These are phyloP conservation scores for Geranium rotundifolium DNA, from an alignment of 345 rosid species.

Conservation along the genomic window DNA sequence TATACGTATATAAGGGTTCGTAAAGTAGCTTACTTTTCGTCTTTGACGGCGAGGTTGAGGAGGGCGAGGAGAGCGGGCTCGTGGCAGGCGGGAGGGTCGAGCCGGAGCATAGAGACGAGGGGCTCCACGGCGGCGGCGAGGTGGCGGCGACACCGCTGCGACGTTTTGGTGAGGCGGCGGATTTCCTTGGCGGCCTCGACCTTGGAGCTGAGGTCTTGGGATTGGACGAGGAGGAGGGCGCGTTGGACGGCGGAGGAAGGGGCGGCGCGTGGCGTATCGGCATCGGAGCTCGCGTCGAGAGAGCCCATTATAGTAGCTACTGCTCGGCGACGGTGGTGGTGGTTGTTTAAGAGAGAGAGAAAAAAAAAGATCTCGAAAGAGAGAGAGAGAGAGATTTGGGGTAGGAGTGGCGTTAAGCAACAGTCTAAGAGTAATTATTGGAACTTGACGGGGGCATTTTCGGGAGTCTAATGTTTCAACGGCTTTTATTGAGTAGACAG, in stretches of 20 bases:
- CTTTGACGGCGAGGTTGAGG: slow-evolving; percentile 93
- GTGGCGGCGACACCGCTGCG: slow-evolving; percentile 76
- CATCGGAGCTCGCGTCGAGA: no score
- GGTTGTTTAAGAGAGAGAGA: slow-evolving; percentile 2
- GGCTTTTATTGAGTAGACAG: no score
- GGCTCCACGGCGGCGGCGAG: slow-evolving; percentile 57
- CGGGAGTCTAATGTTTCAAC: no score
- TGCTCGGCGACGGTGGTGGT: no score
- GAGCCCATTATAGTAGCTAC: no score
- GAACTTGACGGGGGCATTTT: no score
- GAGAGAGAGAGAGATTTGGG: slow-evolving; percentile 7
- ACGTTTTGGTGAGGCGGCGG: slow-evolving; percentile 84
- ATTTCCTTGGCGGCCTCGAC: slow-evolving; percentile 78
- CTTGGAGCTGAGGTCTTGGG: slow-evolving; percentile 42
- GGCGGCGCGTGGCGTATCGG: no score
- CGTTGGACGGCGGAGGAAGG: slow-evolving; percentile 40
- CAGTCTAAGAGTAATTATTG: slow-evolving; percentile 15
- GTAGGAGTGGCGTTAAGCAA: slow-evolving; percentile 46
- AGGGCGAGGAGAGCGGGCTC: slow-evolving; percentile 87
- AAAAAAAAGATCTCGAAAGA: slow-evolving; percentile 12
- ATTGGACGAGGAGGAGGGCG: slow-evolving; percentile 39
- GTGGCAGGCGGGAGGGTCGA: slow-evolving; percentile 30
- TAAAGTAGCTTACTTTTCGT: slow-evolving; percentile 52
- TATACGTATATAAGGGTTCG: no score
- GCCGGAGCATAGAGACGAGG: slow-evolving; percentile 69